Percentiles rank a stretch among this genome's conserved stretches.
Evolutionary conservation across 768 basidiomycete genomes (phyloP).

Genomic region (Boletus fagicola): DNA sequence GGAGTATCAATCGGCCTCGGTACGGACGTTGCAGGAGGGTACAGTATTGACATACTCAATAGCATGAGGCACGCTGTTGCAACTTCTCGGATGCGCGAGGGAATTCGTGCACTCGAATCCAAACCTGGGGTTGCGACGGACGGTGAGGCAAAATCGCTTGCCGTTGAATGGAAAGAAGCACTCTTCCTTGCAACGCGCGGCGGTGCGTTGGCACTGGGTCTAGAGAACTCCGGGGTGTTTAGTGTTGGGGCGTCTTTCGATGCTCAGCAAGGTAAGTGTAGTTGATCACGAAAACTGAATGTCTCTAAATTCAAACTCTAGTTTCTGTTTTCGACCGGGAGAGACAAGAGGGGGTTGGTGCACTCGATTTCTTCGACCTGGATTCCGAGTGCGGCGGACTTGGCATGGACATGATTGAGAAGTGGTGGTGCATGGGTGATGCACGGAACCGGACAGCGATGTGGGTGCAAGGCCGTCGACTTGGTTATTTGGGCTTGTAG

Average conservation of each 20-base stretch:
- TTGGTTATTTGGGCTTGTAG: slow-evolving; percentile 20
- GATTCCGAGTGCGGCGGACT: slow-evolving; percentile 18
- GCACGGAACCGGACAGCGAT: slow-evolving; percentile 58
- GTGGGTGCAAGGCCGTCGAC: slow-evolving; percentile 71
- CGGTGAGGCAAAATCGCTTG: slow-evolving; percentile 30
- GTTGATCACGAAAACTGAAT: background rate
- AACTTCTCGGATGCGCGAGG: slow-evolving; percentile 68
- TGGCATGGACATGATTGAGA: slow-evolving; percentile 64
- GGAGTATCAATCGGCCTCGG: slow-evolving; percentile 77
- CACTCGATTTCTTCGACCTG: slow-evolving; percentile 67
- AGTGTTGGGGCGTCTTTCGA: slow-evolving; percentile 66
- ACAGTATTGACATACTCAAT: slow-evolving; percentile 72
- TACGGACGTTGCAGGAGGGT: slow-evolving; percentile 85
- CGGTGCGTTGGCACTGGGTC: slow-evolving; percentile 66
- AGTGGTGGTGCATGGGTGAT: slow-evolving; percentile 90
- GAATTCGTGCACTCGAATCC: slow-evolving; percentile 35
- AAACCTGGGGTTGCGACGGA: background rate
- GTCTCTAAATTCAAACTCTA: slow-evolving; percentile 16
- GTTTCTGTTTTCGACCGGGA: slow-evolving; percentile 48
- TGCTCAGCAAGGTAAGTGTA: slow-evolving; percentile 65
- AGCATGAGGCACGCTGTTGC: slow-evolving; percentile 79
- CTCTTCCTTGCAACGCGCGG: slow-evolving; percentile 81
- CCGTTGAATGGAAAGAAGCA: slow-evolving; percentile 78
- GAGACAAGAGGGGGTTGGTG: slow-evolving; percentile 49
- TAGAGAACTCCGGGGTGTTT: slow-evolving; percentile 54